These are phyloP conservation scores for Vitis rupestris DNA, from an alignment of 164 flowering plant species.

Conservation along the genomic window DNA sequence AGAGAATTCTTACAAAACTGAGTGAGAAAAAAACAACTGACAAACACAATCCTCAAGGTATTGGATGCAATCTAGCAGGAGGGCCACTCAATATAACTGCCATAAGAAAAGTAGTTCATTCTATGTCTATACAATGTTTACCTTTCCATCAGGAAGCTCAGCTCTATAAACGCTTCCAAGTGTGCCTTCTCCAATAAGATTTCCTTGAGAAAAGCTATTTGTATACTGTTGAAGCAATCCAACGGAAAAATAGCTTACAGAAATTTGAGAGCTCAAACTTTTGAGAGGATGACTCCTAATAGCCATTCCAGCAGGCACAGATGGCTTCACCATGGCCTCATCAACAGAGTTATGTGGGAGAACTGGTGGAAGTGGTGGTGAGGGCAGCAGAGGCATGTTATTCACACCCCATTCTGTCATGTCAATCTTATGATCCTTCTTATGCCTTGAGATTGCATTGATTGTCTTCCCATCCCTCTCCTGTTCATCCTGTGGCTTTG, in stretches of 20 bases:
- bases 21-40: neutral
- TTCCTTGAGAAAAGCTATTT: constrained; percentile 73
- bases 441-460: constrained; percentile 17
- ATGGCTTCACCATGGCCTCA: constrained; percentile 36
- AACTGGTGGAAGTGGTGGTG: constrained; percentile 34
- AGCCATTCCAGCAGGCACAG: constrained; percentile 20
- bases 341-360: constrained; percentile 23
- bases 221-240: constrained; percentile 84
- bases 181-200: constrained; percentile 70
- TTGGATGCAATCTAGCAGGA: neutral
- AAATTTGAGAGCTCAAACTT: constrained; percentile 21
- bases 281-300: constrained; percentile 15
- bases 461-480: constrained; percentile 19
- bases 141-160: constrained; percentile 83
- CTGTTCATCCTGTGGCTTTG: constrained; percentile 15
- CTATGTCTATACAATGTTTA: constrained; percentile 21
- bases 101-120: neutral
- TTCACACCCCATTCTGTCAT: constrained; percentile 21
- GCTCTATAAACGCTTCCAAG: constrained; percentile 80
- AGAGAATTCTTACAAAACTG: neutral
- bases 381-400: constrained; percentile 17
- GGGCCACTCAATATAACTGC: neutral
- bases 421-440: constrained; percentile 28
- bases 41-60: neutral
- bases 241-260: constrained; percentile 53